phyloP scores from a whole-genome alignment of 1,284 basidiomycete species.

The Entoloma clypeatum region DNA sequence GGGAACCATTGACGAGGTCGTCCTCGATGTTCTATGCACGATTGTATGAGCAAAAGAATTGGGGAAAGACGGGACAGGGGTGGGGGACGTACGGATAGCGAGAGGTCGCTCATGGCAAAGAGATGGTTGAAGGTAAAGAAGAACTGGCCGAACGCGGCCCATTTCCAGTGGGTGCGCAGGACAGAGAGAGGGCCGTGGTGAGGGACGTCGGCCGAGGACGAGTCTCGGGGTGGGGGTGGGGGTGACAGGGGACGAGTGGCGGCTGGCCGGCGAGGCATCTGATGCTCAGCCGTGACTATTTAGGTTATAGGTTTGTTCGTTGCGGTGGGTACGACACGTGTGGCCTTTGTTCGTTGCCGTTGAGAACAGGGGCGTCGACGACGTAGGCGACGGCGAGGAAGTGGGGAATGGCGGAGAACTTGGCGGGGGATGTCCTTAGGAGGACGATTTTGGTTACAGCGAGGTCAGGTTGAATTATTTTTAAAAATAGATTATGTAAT shows the following conservation, averaged over 20 bases:
- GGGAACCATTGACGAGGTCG: conserved; percentile 61
- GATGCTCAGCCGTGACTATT: conserved; percentile 10
- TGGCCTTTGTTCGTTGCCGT: not conserved
- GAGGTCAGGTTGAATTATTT: conserved; percentile 19
- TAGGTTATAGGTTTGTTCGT: conserved; percentile 10
- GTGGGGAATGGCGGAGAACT: conserved; percentile 9
- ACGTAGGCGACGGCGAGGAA: conserved; percentile 4
- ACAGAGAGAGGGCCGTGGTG: conserved; percentile 40
- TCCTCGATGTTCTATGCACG: conserved; percentile 67
- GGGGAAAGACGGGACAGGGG: conserved; percentile 14
- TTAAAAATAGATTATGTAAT: no score
- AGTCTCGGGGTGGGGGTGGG: conserved; percentile 21
- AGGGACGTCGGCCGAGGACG: conserved; percentile 27
- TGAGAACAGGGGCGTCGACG: not conserved
- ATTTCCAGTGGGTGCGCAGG: conserved; percentile 73
- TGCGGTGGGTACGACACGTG: not conserved
- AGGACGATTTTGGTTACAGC: conserved; percentile 15
- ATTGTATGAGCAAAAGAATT: conserved; percentile 13
- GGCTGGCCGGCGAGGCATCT: conserved; percentile 38
- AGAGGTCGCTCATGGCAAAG: conserved; percentile 64
- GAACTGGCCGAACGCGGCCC: conserved; percentile 81
- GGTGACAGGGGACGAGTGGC: conserved; percentile 22
- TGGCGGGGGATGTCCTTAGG: conserved; percentile 14
- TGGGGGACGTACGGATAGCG: conserved; percentile 42
- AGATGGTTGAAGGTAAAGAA: conserved; percentile 71